These are phyloP conservation scores for Alternaria infectoria DNA, from an alignment of 2,329 filamentous ascomycete genomes.

Conservation along the genomic window DNA sequence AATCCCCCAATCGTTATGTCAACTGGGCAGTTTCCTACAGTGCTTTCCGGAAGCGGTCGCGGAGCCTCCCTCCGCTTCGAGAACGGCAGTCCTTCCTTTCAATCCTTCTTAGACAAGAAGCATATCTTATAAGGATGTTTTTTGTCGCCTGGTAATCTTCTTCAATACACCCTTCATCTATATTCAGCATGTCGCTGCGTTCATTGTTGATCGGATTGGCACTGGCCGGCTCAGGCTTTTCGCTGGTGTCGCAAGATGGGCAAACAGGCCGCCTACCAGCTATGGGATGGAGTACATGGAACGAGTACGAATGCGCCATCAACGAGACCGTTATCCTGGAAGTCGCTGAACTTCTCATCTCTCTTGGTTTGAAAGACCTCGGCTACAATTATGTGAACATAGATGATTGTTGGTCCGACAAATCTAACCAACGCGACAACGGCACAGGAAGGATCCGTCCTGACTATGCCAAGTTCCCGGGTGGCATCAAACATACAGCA, in stretches of 20 bases:
- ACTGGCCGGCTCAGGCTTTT: not conserved
- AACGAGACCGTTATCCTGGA: conserved; percentile 28
- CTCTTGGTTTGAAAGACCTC: conserved; percentile 27
- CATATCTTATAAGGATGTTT: not conserved
- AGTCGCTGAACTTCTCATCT: conserved; percentile 19
- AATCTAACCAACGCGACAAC: conserved; percentile 51
- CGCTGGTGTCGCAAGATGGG: conserved; percentile 17
- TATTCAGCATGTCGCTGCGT: not conserved
- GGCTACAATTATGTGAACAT: conserved; percentile 58
- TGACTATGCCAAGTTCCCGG: conserved; percentile 63
- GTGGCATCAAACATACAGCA: conserved; percentile 63
- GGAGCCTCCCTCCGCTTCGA: not conserved
- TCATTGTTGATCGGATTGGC: not conserved
- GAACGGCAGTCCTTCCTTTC: not conserved
- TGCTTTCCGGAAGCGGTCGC: not conserved
- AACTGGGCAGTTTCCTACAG: too few species aligned
- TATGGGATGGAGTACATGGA: conserved; percentile 34
- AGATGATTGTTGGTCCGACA: conserved; percentile 64
- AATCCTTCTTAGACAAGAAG: not conserved
- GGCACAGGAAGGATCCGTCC: conserved; percentile 42
- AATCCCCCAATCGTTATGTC: not conserved
- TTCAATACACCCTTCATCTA: not conserved
- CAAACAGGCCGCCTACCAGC: conserved; percentile 23
- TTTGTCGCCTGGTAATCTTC: not conserved
- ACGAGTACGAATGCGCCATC: conserved; percentile 29